phyloP scores from a whole-genome alignment of 495 filamentous ascomycete species.

The Neurospora sp. region DNA sequence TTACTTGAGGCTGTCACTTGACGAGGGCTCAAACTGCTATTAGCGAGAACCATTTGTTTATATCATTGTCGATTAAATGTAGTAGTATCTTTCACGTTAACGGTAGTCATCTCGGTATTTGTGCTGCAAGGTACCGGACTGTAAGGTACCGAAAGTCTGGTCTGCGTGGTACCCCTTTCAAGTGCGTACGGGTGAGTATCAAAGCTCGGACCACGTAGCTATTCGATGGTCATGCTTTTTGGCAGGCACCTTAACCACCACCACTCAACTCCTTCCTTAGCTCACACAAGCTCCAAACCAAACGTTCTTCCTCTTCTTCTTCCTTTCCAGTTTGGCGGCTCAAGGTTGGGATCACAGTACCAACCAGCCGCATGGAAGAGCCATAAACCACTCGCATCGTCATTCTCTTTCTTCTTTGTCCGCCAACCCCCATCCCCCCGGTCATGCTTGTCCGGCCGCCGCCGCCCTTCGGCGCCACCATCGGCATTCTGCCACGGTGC shows the following conservation, averaged over 20 bases:
- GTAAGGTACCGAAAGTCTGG: background rate
- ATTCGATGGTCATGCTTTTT: background rate
- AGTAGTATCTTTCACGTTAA: background rate
- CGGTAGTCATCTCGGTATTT: background rate
- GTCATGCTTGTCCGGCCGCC: background rate
- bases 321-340: background rate
- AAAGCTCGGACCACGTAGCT: background rate
- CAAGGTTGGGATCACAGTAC: background rate
- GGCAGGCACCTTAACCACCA: background rate
- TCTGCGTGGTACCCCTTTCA: background rate
- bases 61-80: background rate
- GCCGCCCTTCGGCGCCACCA: background rate
- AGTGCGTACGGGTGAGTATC: background rate
- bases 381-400: background rate
- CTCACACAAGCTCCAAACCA: background rate
- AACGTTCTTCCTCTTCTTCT: background rate
- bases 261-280: background rate
- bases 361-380: background rate
- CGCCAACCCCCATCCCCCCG: background rate
- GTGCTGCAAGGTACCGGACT: background rate
- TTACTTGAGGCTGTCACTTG: background rate
- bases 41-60: background rate
- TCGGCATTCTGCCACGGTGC: background rate
- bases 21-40: background rate
- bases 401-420: background rate